Base-by-base conservation (phyloP, 345 rosid genomes). In the Eucalyptus virginea region DNA sequence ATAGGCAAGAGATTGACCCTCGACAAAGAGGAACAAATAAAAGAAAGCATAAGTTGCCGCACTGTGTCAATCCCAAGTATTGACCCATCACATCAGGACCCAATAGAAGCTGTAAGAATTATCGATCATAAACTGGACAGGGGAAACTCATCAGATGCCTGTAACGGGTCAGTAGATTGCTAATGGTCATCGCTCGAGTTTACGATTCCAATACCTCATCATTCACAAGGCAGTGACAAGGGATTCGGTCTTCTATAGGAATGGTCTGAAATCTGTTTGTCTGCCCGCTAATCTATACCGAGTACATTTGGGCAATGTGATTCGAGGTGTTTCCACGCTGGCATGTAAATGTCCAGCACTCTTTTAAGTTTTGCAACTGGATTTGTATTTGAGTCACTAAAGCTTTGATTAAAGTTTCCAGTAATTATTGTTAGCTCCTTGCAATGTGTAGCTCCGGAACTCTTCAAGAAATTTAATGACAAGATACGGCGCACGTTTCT, bases 91-190 rank as follows among this genome's bases (percentile, higher is more conserved):
- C 60, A 54, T 80, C 98, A 94, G 89, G 99, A 97, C 91, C 99
- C 98, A 7, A 86, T 95, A 56, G 91, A 93, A 56, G 94, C 96
- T 18, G 95, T 96, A 52, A 94, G 89, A 91, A 91, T 97, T 88
- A 97, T 97, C 7, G 98, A 96, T 92, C 86, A 90, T 96, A 87
- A 91, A 54, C 89, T 93, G 89, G 87, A 91, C 89, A 92, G 92
- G 56, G 80, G 67, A 89, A 89, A 72, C 91, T 88, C 95, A 90
- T 40, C 18, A 49, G 94, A 88, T 86, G 88, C 92, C 83, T 54
- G 87, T 60, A 88, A 92, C 45, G 26, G 60, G 60, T 54, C 28
- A 54, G 28, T 54, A 54, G 28, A 54, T 54, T 54, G 60, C 60
- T 23, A 23, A 54, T 54, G 60, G 60, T 54, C 60, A 54, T 54